Evolutionary conservation across 495 filamentous ascomycete species (phyloP), one percentile per base, ranked within the genome.

Genomic region (Thozetella sp.): DNA sequence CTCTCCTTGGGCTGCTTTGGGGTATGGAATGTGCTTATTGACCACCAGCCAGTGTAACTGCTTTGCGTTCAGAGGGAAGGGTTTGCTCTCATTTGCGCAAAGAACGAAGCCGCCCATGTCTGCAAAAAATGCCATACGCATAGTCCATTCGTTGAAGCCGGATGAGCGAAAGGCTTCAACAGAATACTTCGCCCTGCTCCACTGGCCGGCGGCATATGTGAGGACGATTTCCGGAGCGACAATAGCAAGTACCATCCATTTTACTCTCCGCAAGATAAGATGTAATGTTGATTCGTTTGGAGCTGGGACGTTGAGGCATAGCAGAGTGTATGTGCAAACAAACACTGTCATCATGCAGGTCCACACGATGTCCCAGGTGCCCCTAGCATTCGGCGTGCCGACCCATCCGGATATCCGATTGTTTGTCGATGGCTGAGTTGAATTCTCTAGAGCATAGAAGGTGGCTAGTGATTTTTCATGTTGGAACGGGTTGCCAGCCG

Each of bases 61-160:
- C 40, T 67, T 66, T 17, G 67, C 63, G 43, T 69, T 71, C 22
- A 80, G 17, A 1, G 71, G 72, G 34, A 75, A 75, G 0, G 72
- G 46, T 0, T 6, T 22, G 25, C 17, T 27, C n/a, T 72, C 76
- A 0, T 12, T 23, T 1, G 63, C 34, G 12, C 67, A 10, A 0
- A 73, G 62, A 19, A 67, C 15, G 58, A 78, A 66, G 12, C 74
- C 76, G 37, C 77, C 77, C 57, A 66, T 74, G 53, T 79, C 65
- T 19, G 73, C 72, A 55, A 63, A 78, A 57, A 76, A 78, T 19
- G 53, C 76, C 25, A 73, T 68, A 10, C 30, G 46, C 30, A 76
- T 56, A 1, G 74, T 77, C 76, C 75, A 79, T 1, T 61, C 15
- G 3, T 54, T 22, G 25, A 65, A 53, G 17, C 66, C 66, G 15